Evolutionary conservation across 345 rosid species (phyloP).

Genomic region (Populus pruinosa): DNA sequence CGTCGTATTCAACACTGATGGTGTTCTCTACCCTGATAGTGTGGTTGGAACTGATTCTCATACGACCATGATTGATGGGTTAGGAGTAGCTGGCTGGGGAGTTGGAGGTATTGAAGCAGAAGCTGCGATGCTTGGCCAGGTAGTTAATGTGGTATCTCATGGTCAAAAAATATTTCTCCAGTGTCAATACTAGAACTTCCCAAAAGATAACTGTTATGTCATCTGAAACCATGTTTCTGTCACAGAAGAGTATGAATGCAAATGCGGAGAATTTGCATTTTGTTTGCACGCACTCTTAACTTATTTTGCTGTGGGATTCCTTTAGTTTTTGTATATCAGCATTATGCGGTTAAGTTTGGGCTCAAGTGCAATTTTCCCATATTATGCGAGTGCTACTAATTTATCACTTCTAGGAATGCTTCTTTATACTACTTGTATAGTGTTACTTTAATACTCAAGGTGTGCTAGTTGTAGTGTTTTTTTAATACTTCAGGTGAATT

Average conservation of each 20-base stretch:
- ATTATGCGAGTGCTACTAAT: neutral
- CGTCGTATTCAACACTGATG: conserved; percentile 28
- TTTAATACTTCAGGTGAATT: too few species aligned
- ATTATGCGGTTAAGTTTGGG: neutral
- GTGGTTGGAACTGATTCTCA: conserved; percentile 34
- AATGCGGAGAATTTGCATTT: neutral
- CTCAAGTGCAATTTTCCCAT: neutral
- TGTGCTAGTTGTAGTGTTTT: too few species aligned
- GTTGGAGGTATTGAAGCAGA: conserved; percentile 94
- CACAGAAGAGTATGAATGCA: neutral
- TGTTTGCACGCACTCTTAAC: neutral
- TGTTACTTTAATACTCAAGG: too few species aligned
- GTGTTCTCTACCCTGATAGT: conserved; percentile 29
- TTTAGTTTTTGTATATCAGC: neutral
- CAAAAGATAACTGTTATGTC: neutral
- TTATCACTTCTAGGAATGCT: too few species aligned
- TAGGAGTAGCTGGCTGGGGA: conserved; percentile 93
- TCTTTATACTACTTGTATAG: too few species aligned
- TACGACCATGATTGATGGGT: conserved; percentile 35
- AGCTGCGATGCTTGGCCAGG: conserved; percentile 79
- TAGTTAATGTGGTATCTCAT: neutral
- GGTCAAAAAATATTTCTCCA: neutral
- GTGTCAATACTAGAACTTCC: neutral
- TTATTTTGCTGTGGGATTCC: neutral
- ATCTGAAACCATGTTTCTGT: neutral